Evolutionary conservation across 2,329 filamentous ascomycete genomes (phyloP), one percentile per base, ranked within the genome.

Genomic region (Paecilomyces fulvus): DNA sequence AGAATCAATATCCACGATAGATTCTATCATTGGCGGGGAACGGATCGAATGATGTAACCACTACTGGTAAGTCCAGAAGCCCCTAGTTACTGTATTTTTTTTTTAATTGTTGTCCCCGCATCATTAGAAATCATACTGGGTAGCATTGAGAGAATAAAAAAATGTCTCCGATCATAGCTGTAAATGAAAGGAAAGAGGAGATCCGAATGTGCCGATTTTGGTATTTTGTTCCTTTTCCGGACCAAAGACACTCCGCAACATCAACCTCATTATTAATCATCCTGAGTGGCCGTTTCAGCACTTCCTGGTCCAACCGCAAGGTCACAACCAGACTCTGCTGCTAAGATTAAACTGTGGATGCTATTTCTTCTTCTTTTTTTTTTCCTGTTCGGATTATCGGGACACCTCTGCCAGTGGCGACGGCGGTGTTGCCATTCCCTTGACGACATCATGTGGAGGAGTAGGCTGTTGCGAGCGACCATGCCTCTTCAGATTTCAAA

Each of bases 231-330:
- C 4, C 25, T 28, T 28, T 28, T 49, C 37, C 48, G 37, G 25
- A 10, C 51, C 49, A 55, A 55, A 51, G 14, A 55, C 14, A 17
- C n/a, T 51, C 28, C 28, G 25, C 54, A 37, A 30, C 31, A 49
- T 55, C 25, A 17, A 55, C 37, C 48, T 55, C 54, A 30, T 55
- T 55, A 37, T 49, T 43, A 43, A 55, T 55, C 51, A 54, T 56
- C 6, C 49, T 53, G 2, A 46, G 30, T 31, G 10, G 12, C 23
- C n/a, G n/a, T n/a, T 23, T n/a, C 11, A 12, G 9, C 10, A 12
- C 4, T 43, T 6, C 4, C 33, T 17, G 33, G 33, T 43, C 33
- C 33, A 43, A 12, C 17, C 12, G 33, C 17, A 28, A 28, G 25
- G 25, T n/a, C 25, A 28, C 33, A 43, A 43, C 33, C 3, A 43